Evolutionary conservation across 805 yeast genomes (phyloP).

Genomic region (Lachancea thermotolerans): DNA sequence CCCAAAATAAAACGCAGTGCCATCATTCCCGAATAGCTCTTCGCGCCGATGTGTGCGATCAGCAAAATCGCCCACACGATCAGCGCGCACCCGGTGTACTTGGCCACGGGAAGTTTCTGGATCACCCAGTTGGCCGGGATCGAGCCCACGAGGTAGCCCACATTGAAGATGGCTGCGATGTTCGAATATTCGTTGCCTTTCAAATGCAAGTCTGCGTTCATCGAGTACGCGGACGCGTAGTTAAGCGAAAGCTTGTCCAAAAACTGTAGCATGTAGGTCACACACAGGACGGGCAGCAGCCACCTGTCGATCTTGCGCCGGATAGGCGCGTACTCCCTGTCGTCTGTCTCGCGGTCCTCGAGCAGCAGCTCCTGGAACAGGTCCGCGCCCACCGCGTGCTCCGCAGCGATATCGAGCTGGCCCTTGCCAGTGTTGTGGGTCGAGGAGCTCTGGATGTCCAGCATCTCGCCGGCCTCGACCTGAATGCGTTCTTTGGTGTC

Average conservation of each 20-base stretch:
- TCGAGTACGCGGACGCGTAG: constrained; percentile 17
- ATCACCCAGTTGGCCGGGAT: constrained; percentile 17
- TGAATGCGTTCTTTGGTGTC: neutral
- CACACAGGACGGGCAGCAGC: constrained; percentile 16
- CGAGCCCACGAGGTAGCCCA: constrained; percentile 34
- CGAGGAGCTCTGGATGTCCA: neutral
- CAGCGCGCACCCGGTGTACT: constrained; percentile 18
- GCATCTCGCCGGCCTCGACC: constrained; percentile 1
- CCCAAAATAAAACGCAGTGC: constrained; percentile 22
- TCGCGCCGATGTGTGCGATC: constrained; percentile 17
- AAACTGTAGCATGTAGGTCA: constrained; percentile 19
- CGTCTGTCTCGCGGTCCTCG: constrained; percentile 10
- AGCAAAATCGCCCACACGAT: constrained; percentile 15
- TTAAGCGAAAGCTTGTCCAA: constrained; percentile 15
- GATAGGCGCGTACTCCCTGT: constrained; percentile 14
- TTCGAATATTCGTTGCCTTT: constrained; percentile 34
- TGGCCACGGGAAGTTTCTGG: constrained; percentile 24
- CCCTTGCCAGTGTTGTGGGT: neutral
- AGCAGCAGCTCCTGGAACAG: constrained; percentile 13
- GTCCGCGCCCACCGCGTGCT: constrained; percentile 16
- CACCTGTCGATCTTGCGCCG: constrained; percentile 20
- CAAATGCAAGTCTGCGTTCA: constrained; percentile 34
- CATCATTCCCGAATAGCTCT: constrained; percentile 14
- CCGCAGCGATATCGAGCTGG: neutral
- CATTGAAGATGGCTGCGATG: constrained; percentile 36